A percentile compares a stretch with the other conserved stretches of the same genome.
These are phyloP conservation scores for Pichia sp. DNA, from an alignment of 1,139 yeast genomes.

Conservation along the genomic window DNA sequence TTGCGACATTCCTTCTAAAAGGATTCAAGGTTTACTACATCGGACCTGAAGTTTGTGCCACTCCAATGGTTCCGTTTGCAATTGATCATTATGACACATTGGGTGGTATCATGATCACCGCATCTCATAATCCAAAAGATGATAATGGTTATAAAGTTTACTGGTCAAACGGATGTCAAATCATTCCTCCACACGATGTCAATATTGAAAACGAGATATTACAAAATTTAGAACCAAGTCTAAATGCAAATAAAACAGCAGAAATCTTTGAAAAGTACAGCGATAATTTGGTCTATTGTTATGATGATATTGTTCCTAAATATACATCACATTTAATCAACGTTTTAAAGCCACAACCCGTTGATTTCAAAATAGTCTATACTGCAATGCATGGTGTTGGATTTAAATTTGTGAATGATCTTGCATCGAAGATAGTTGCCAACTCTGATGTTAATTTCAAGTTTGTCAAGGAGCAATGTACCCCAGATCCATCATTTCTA, in stretches of 20 bases:
- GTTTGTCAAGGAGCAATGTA: conserved; percentile 56
- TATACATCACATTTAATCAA: conserved; percentile 39
- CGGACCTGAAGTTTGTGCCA: conserved; percentile 62
- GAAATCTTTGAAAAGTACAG: conserved; percentile 36
- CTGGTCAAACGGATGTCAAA: conserved; percentile 92
- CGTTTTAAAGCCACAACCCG: conserved; percentile 30
- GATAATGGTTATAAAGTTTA: conserved; percentile 97
- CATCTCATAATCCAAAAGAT: conserved; percentile 91
- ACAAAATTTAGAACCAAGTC: conserved; percentile 62
- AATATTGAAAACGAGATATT: conserved; percentile 68
- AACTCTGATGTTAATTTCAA: conserved; percentile 20
- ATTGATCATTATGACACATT: conserved; percentile 62
- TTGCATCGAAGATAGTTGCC: conserved; percentile 15
- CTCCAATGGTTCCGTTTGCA: conserved; percentile 91
- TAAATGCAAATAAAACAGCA: conserved; percentile 40
- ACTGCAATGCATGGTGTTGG: conserved; percentile 99
- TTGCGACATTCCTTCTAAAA: conserved; percentile 64
- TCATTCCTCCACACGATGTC: conserved; percentile 85
- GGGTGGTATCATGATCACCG: conserved; percentile 95
- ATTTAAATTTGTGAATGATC: conserved; percentile 41
- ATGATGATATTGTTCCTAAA: conserved; percentile 29
- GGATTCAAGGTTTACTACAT: conserved; percentile 71
- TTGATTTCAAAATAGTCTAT: conserved; percentile 57
- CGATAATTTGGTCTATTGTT: conserved; percentile 25
- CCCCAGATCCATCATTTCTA: conserved; percentile 82